Percentiles rank a stretch among this genome's conserved stretches.
Evolutionary conservation across 345 rosid species (phyloP).

Genomic region (Populus simonii): DNA sequence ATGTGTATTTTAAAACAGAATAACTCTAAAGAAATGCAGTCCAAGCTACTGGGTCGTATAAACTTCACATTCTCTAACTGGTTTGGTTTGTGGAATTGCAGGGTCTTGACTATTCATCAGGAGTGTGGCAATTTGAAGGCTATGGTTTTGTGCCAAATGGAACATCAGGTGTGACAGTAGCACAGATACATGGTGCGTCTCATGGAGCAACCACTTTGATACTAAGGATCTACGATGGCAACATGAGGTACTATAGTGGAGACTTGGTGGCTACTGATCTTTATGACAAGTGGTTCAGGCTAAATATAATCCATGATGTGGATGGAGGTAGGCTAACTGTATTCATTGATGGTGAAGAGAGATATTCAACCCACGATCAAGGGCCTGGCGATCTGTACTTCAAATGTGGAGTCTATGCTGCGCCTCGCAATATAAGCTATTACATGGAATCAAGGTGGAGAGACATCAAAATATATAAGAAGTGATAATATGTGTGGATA

Average conservation of each 20-base stretch:
- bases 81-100: background rate
- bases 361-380: slow-evolving; percentile 8
- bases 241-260: slow-evolving; percentile 28
- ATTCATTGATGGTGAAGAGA: slow-evolving; percentile 19
- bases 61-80: too few species aligned
- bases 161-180: slow-evolving; percentile 35
- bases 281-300: slow-evolving; percentile 41
- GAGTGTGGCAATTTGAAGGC: slow-evolving; percentile 47
- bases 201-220: slow-evolving; percentile 28
- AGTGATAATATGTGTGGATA: slow-evolving; percentile 15
- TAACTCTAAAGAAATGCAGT: too few species aligned
- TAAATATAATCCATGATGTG: slow-evolving; percentile 39
- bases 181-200: slow-evolving; percentile 36
- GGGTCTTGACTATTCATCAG: slow-evolving; percentile 39
- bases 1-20: too few species aligned
- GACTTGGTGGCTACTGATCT: slow-evolving; percentile 16
- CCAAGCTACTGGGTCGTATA: too few species aligned
- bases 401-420: slow-evolving; percentile 40
- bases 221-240: slow-evolving; percentile 33
- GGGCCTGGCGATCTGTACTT: slow-evolving; percentile 28
- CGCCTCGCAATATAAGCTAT: slow-evolving; percentile 18
- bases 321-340: slow-evolving; percentile 28
- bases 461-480: slow-evolving; percentile 32
- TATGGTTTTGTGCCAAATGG: slow-evolving; percentile 40
- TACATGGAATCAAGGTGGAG: slow-evolving; percentile 42